phyloP scores from a whole-genome alignment of 1,284 basidiomycete genomes.

The Inonotus obliquus region DNA sequence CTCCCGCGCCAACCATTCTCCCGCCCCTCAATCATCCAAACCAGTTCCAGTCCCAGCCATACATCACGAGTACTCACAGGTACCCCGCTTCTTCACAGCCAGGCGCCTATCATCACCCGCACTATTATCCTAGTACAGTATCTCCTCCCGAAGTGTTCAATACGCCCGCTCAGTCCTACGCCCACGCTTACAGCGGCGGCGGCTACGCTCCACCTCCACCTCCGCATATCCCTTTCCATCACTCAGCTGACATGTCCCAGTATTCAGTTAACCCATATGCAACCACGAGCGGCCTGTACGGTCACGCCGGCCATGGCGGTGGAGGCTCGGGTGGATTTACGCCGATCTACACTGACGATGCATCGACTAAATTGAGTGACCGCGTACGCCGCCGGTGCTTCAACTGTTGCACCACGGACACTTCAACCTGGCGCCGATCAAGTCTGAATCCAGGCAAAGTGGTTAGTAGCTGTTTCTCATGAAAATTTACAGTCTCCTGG shows the following conservation, averaged over 20 bases:
- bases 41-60: conserved; percentile 2
- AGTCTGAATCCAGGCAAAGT: conserved; percentile 79
- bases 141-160: conserved; percentile 26
- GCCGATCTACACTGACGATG: conserved; percentile 62
- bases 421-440: conserved; percentile 72
- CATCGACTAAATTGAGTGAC: conserved; percentile 71
- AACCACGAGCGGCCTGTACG: conserved; percentile 4
- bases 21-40: conserved; percentile 23
- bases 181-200: conserved; percentile 12
- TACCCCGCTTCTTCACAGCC: conserved; percentile 4
- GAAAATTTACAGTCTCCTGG: neutral
- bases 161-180: conserved; percentile 17
- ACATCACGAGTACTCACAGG: neutral
- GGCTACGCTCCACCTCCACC: conserved; percentile 15
- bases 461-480: conserved; percentile 38
- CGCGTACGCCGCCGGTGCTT: conserved; percentile 69
- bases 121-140: conserved; percentile 23
- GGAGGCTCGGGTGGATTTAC: conserved; percentile 9
- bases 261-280: conserved; percentile 25
- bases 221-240: conserved; percentile 24
- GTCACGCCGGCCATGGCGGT: conserved; percentile 3
- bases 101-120: conserved; percentile 19
- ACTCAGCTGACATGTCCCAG: conserved; percentile 24
- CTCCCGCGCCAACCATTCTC: conserved; percentile 43
- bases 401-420: conserved; percentile 82